Evolutionary conservation across 768 basidiomycete genomes (phyloP).

Genomic region (Collybia sordida): DNA sequence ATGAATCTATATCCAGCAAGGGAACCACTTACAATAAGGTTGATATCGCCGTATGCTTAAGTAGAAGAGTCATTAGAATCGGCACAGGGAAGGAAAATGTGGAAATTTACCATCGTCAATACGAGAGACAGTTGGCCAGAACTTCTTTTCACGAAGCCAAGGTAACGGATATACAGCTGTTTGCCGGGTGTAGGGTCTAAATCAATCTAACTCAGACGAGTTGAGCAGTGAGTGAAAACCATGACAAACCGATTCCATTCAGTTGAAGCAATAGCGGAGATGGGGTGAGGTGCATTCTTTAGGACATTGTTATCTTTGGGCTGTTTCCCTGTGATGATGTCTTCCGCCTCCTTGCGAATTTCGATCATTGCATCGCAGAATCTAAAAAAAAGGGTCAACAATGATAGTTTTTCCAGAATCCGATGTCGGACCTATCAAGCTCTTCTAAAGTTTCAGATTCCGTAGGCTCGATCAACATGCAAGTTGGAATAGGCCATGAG

Average conservation of each 20-base stretch:
- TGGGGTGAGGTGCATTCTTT: constrained; percentile 92
- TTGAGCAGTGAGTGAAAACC: neutral
- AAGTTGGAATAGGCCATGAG: constrained; percentile 97
- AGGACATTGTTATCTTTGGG: constrained; percentile 90
- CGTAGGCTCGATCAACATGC: constrained; percentile 97
- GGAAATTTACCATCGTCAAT: constrained; percentile 82
- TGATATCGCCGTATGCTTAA: constrained; percentile 88
- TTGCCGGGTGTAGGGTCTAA: constrained; percentile 85
- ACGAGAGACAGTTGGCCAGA: constrained; percentile 93
- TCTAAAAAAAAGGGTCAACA: constrained; percentile 32
- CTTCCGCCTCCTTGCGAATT: constrained; percentile 89
- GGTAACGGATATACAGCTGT: constrained; percentile 89
- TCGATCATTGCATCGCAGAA: constrained; percentile 99
- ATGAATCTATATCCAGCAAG: neutral
- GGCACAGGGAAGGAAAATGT: neutral
- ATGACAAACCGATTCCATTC: constrained; percentile 82
- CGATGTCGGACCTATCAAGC: constrained; percentile 66
- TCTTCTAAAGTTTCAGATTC: constrained; percentile 95
- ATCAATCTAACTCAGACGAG: constrained; percentile 6
- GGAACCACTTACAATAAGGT: constrained; percentile 69
- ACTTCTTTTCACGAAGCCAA: constrained; percentile 85
- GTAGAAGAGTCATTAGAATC: constrained; percentile 7
- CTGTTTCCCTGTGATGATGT: constrained; percentile 83
- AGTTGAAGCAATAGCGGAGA: constrained; percentile 67
- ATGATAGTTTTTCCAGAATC: neutral